Evolutionary conservation across 78 protist species (phyloP).

Genomic region (Diacronema lutheri): DNA sequence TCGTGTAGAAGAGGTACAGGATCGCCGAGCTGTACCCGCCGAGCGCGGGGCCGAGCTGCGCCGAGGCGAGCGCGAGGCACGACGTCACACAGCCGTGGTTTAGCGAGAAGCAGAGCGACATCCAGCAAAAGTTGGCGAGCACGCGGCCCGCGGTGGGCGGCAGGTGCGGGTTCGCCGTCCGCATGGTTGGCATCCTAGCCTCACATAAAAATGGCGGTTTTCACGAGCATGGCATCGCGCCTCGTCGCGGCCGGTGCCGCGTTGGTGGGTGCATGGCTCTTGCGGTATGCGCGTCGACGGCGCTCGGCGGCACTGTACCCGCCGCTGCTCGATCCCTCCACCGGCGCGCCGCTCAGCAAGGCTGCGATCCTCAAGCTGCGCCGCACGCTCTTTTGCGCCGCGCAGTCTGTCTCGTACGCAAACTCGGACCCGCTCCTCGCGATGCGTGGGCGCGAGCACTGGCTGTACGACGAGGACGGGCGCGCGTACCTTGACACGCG

Average conservation of each 20-base stretch:
- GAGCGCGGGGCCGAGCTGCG: neutral
- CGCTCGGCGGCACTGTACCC: no score
- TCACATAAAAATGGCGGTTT: no score
- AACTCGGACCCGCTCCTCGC: neutral
- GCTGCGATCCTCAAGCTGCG: neutral
- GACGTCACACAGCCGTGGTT: slow-evolving; percentile 21
- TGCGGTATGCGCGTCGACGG: no score
- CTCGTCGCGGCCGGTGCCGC: no score
- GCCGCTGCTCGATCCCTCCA: no score
- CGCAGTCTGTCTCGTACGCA: neutral
- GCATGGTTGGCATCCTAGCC: no score
- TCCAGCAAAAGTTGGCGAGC: neutral
- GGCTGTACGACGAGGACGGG: neutral
- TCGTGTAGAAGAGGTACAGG: slow-evolving; percentile 11
- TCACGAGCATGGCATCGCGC: no score
- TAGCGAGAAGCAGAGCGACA: slow-evolving; percentile 17
- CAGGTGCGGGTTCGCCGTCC: no score
- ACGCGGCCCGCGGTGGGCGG: no score
- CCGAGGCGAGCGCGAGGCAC: no score
- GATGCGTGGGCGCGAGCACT: neutral
- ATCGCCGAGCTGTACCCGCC: neutral
- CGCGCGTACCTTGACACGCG: neutral
- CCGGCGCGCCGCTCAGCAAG: neutral
- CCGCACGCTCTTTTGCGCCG: neutral
- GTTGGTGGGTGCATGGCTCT: no score